Evolutionary conservation across 116 monocot genomes (phyloP).

Genomic region (Papilionanthe hybrid): DNA sequence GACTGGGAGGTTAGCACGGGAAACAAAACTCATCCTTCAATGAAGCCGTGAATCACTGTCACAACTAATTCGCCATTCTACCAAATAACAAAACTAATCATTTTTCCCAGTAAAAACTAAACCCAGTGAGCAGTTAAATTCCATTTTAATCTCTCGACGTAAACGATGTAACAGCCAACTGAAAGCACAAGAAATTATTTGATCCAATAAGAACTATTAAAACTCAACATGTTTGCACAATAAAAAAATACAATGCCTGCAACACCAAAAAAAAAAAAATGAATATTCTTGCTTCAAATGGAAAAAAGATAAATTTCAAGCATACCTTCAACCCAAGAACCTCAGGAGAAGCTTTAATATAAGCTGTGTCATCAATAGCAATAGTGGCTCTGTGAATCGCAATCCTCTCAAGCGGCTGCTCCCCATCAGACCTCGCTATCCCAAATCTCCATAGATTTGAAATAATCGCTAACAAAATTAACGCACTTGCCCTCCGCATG

Average conservation of each 20-base stretch:
- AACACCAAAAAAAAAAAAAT: neutral
- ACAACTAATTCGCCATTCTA: no score
- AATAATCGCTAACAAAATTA: constrained; percentile 7
- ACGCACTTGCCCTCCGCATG: constrained; percentile 13
- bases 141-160: neutral
- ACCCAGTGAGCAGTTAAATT: neutral
- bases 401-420: constrained; percentile 76
- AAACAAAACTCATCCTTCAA: no score
- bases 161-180: neutral
- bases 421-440: constrained; percentile 14
- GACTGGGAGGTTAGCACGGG: no score
- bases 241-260: neutral
- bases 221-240: neutral
- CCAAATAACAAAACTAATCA: neutral
- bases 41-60: no score
- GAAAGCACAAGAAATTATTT: neutral
- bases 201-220: neutral
- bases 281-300: neutral
- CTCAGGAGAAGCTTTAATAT: constrained; percentile 49
- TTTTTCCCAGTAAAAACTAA: neutral
- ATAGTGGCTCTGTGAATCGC: constrained; percentile 39
- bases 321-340: constrained; percentile 69
- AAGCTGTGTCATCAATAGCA: constrained; percentile 39
- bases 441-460: constrained; percentile 9
- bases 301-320: neutral